Evolutionary conservation across 2,329 filamentous ascomycete genomes (phyloP).

Genomic region (Pseudopithomyces maydicus): DNA sequence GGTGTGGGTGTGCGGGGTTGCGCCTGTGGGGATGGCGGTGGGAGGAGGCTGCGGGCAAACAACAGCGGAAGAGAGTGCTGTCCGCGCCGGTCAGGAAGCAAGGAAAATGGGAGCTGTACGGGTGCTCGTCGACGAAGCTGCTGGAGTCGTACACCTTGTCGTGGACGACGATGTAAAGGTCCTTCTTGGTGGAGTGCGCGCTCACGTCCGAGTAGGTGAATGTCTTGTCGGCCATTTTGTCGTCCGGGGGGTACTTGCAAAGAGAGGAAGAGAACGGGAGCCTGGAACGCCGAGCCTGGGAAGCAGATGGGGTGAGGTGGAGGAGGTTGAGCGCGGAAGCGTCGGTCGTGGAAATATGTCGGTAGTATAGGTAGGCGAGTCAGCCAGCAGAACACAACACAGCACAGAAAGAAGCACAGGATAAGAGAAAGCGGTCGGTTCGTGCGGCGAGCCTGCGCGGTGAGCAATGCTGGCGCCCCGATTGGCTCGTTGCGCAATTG

Average conservation of each 20-base stretch:
- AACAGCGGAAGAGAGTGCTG: no score
- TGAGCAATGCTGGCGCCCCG: not conserved
- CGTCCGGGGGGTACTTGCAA: not conserved
- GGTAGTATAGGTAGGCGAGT: conserved; percentile 2
- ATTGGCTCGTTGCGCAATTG: not conserved
- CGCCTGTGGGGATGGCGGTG: not conserved
- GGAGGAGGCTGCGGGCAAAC: no score
- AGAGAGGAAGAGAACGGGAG: not conserved
- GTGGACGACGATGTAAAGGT: conserved; percentile 88
- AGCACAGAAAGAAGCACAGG: no score
- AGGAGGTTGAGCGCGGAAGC: no score
- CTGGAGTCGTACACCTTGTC: conserved; percentile 93
- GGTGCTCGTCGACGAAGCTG: conserved; percentile 96
- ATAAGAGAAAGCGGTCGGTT: not conserved
- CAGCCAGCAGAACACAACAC: no score
- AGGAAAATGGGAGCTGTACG: conserved; percentile 57
- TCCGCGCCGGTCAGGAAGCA: not conserved
- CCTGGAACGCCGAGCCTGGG: not conserved
- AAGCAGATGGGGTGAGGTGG: no score
- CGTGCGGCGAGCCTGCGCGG: not conserved
- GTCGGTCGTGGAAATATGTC: not conserved
- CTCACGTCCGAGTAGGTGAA: conserved; percentile 49
- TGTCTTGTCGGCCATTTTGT: conserved; percentile 46
- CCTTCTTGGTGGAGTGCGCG: conserved; percentile 71
- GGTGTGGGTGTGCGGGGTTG: not conserved